Evolutionary conservation across 1,139 yeast species (phyloP), one percentile per base, ranked within the genome.

Genomic region (Suhomyces bolitotheri): DNA sequence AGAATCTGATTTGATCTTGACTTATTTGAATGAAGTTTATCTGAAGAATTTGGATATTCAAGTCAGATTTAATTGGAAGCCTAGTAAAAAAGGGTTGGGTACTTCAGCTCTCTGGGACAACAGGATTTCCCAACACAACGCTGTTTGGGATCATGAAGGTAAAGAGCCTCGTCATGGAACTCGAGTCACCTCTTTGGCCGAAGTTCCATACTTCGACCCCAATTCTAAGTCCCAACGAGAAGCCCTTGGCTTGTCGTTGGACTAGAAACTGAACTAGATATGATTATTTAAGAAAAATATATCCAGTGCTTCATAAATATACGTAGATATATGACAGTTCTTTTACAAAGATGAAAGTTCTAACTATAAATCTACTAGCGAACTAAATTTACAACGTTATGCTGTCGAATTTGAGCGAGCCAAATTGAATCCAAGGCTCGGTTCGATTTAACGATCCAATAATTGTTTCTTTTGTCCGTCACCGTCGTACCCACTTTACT

Each of bases 61-160:
- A 22, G 55, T 49, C n/a, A 58, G 82, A 47, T 74, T 75, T 60
- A 73, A 65, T 46, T 77, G 82, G 82, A 64, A 64, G 38, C 64
- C 71, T 25, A 58, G 75, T 19, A 60, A 65, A 47, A 56, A 59
- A 2, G 81, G 79, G 7, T 62, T 61, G 27, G 80, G 80, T 19
- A 70, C 78, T 21, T 70, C 78, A 40, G 81, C 80, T 27, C 51
- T 76, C 31, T 77, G 82, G 82, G 81, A 76, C 46, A 76, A 77
- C 62, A 59, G 81, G 54, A 50, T 72, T 38, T 60, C 75, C 28
- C 74, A 73, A 40, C 82, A 77, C 53, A 57, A 54, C 45, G 73
- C 76, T 19, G 72, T 72, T 24, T 66, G 67, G 71, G 81, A 77
- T 52, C 73, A 76, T 47, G 77, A 72, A 48, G 75, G 74, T 17